These are phyloP conservation scores for Apiospora pterosperma DNA, from an alignment of 2,329 filamentous ascomycete species.

Conservation along the genomic window DNA sequence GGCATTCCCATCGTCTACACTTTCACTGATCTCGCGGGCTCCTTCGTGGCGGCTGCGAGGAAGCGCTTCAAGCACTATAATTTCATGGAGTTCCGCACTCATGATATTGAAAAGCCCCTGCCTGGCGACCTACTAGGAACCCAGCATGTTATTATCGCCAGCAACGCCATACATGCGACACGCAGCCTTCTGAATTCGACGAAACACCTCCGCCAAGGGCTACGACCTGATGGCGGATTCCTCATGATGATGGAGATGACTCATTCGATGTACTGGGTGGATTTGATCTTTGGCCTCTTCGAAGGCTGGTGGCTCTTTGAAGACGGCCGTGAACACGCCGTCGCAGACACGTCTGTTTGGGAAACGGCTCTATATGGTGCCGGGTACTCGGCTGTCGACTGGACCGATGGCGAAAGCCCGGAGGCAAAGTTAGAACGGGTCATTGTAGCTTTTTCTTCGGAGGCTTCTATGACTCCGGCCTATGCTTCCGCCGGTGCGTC, in stretches of 20 bases:
- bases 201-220: constrained; percentile 17
- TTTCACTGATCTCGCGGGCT: constrained; percentile 31
- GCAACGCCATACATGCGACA: constrained; percentile 33
- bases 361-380: constrained; percentile 17
- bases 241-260: constrained; percentile 33
- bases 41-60: constrained; percentile 22
- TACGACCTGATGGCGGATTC: constrained; percentile 29
- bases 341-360: constrained; percentile 21
- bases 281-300: constrained; percentile 32
- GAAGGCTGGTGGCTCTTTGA: constrained; percentile 36
- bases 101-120: constrained; percentile 24
- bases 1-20: constrained; percentile 28
- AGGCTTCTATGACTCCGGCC: too few relatives aligned
- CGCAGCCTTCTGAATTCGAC: constrained; percentile 14
- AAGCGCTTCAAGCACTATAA: constrained; percentile 17
- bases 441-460: constrained; percentile 20
- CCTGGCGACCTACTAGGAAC: constrained; percentile 14
- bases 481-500: too few relatives aligned
- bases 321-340: constrained; percentile 25
- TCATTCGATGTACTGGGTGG: constrained; percentile 22
- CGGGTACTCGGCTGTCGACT: constrained; percentile 27
- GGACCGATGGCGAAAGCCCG: constrained; percentile 22
- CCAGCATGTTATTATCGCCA: constrained; percentile 29
- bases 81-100: constrained; percentile 21
- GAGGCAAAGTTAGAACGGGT: constrained; percentile 23